Evolutionary conservation across 106 monocot genomes (phyloP).

Genomic region (Dactylorhiza incarnata): DNA sequence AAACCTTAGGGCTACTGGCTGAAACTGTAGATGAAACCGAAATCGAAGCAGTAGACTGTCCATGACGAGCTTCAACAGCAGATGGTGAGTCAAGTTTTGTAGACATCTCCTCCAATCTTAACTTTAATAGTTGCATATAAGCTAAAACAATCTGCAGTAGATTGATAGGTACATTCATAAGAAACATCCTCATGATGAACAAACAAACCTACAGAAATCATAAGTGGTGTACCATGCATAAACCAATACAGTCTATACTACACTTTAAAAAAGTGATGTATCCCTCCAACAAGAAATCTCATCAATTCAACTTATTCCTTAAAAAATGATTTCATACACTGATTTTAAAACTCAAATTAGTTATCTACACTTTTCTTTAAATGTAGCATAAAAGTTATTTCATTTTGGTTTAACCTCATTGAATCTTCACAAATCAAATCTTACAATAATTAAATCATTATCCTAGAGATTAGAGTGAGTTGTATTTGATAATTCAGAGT

Average conservation of each 20-base stretch:
- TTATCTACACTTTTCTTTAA: too few relatives aligned
- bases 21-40: slow-evolving; percentile 17
- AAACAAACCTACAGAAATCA: neutral
- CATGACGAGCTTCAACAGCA: slow-evolving; percentile 24
- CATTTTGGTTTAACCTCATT: too few relatives aligned
- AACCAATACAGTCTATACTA: neutral
- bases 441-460: too few relatives aligned
- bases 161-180: neutral
- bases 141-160: neutral
- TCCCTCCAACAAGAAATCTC: too few relatives aligned
- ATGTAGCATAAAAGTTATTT: too few relatives aligned
- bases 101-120: slow-evolving; percentile 25
- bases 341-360: too few relatives aligned
- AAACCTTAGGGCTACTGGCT: slow-evolving; percentile 53
- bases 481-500: too few relatives aligned
- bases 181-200: neutral
- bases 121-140: neutral
- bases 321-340: too few relatives aligned
- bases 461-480: too few relatives aligned
- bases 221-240: neutral
- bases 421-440: too few relatives aligned
- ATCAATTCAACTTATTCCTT: too few relatives aligned
- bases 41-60: slow-evolving; percentile 20
- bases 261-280: too few relatives aligned
- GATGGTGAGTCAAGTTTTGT: slow-evolving; percentile 41